Conservation (phyloP, 2,329 filamentous ascomycete genomes). For the Claviceps quebecensis region DNA sequence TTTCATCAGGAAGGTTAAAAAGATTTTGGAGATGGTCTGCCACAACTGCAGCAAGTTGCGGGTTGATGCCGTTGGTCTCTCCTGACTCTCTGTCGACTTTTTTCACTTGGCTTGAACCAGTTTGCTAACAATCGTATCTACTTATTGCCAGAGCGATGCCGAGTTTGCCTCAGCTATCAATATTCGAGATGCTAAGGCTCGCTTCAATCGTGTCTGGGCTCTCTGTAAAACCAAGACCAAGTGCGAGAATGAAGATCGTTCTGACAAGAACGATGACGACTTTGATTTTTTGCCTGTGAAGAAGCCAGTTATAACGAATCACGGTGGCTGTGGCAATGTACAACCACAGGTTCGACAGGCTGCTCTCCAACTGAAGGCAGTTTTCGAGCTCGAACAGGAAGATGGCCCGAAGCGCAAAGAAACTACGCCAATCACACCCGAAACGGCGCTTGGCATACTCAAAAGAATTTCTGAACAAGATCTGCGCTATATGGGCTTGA, state of each 20-base stretch:
- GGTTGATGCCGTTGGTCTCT: constrained; percentile 88
- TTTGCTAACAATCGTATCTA: constrained; percentile 41
- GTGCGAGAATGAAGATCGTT: constrained; percentile 67
- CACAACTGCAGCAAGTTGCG: constrained; percentile 97
- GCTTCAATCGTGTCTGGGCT: constrained; percentile 86
- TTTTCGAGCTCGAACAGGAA: constrained; percentile 52
- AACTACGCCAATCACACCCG: constrained; percentile 68
- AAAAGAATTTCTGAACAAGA: constrained; percentile 71
- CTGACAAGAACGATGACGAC: constrained; percentile 55
- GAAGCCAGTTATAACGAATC: constrained; percentile 42
- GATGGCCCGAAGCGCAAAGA: constrained; percentile 62
- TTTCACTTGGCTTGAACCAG: constrained; percentile 26
- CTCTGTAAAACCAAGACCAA: constrained; percentile 78
- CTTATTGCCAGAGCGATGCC: constrained; percentile 56
- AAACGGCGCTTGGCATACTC: constrained; percentile 76
- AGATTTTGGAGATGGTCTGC: constrained; percentile 96
- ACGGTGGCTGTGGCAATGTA: constrained; percentile 86
- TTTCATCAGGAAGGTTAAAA: constrained; percentile 98
- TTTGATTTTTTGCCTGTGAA: constrained; percentile 49
- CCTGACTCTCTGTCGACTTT: constrained; percentile 38
- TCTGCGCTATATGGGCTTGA: constrained; percentile 76
- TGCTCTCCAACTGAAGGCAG: constrained; percentile 66
- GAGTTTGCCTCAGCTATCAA: constrained; percentile 71
- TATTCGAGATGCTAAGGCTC: constrained; percentile 81
- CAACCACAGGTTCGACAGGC: constrained; percentile 82